Percentiles rank a stretch among this genome's conserved stretches.
These are phyloP conservation scores for Monilinia aucupariae DNA, from an alignment of 2,329 filamentous ascomycete species.

Conservation along the genomic window DNA sequence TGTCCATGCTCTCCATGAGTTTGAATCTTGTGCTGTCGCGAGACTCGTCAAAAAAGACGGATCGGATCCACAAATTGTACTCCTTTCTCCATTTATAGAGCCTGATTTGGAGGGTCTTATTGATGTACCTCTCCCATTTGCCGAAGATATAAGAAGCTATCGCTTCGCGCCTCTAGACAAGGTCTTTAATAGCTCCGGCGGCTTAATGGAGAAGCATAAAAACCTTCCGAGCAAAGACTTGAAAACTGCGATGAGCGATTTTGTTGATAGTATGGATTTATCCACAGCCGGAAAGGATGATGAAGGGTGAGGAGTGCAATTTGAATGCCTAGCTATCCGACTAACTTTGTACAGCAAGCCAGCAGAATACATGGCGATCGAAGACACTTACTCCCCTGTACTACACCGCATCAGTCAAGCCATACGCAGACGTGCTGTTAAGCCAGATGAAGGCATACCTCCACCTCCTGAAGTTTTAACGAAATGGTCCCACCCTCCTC, in stretches of 20 bases:
- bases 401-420: slow-evolving; percentile 88
- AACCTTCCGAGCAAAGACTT: slow-evolving; percentile 74
- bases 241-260: slow-evolving; percentile 77
- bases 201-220: slow-evolving; percentile 72
- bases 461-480: slow-evolving; percentile 59
- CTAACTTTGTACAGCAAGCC: slow-evolving; percentile 38
- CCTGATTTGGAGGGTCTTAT: slow-evolving; percentile 77
- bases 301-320: slow-evolving; percentile 53
- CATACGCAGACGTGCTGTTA: slow-evolving; percentile 73
- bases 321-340: slow-evolving; percentile 19
- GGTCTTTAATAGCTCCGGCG: slow-evolving; percentile 81
- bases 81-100: slow-evolving; percentile 77
- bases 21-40: slow-evolving; percentile 80
- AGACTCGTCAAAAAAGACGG: slow-evolving; percentile 79
- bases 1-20: slow-evolving; percentile 78
- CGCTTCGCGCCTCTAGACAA: slow-evolving; percentile 85
- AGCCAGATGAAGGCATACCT: slow-evolving; percentile 60
- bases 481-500: slow-evolving; percentile 67
- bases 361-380: slow-evolving; percentile 67
- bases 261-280: slow-evolving; percentile 90
- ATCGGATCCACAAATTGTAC: slow-evolving; percentile 68
- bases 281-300: slow-evolving; percentile 66
- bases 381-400: slow-evolving; percentile 77
- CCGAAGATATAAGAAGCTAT: slow-evolving; percentile 87
- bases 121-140: slow-evolving; percentile 85